A percentile compares a stretch with the other conserved stretches of the same genome.
These are phyloP conservation scores for Podaxis sp. DNA, from an alignment of 768 basidiomycete species.

Conservation along the genomic window DNA sequence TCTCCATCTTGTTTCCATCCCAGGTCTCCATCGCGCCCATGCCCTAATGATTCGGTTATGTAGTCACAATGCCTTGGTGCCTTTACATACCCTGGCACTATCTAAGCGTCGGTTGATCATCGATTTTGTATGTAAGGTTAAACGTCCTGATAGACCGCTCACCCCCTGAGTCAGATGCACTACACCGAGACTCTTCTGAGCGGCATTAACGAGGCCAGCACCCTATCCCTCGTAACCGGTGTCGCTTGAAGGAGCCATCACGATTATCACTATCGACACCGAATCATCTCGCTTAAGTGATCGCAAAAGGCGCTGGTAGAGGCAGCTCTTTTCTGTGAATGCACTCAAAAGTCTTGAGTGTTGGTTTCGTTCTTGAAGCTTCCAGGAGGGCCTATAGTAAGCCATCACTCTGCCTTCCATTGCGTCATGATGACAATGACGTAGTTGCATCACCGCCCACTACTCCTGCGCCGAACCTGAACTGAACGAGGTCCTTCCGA, in stretches of 20 bases:
- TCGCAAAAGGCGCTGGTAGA: neutral
- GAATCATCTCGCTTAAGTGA: neutral
- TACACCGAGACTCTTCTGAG: neutral
- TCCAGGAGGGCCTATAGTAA: neutral
- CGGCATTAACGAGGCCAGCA: neutral
- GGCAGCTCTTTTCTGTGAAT: neutral
- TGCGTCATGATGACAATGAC: neutral
- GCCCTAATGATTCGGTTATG: neutral
- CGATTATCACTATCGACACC: neutral
- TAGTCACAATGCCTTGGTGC: neutral
- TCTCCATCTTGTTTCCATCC: neutral
- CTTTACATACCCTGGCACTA: neutral
- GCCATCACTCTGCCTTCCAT: neutral
- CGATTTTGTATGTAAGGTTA: neutral
- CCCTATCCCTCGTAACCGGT: neutral
- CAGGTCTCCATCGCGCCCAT: neutral
- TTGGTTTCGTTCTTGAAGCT: neutral
- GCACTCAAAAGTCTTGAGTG: neutral
- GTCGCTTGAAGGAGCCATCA: neutral
- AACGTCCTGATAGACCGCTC: neutral
- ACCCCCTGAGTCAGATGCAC: neutral
- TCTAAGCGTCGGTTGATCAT: neutral
- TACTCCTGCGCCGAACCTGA: constrained; percentile 1
- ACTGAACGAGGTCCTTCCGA: neutral
- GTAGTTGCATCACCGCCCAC: neutral